A percentile compares a stretch with the other conserved stretches of the same genome.
Evolutionary conservation across 2,329 filamentous ascomycete genomes (phyloP).

Genomic region (Paecilomyces formosus): DNA sequence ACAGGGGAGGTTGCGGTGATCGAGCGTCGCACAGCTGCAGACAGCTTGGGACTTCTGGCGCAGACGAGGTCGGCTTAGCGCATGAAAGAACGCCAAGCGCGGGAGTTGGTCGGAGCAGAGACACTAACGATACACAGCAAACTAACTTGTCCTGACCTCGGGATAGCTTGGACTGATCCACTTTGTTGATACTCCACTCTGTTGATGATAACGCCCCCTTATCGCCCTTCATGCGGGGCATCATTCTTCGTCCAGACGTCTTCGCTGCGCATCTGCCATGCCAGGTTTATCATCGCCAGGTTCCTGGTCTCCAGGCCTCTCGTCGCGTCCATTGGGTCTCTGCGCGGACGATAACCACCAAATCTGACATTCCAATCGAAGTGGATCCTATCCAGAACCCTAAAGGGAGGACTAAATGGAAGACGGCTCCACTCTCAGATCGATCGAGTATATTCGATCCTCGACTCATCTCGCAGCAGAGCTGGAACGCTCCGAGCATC

Average conservation of each 20-base stretch:
- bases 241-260: not conserved
- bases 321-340: not conserved
- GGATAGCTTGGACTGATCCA: not conserved
- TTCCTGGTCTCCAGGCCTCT: not conserved
- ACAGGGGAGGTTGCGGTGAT: not conserved
- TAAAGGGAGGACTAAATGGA: not conserved
- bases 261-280: not conserved
- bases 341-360: not conserved
- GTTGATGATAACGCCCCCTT: not conserved
- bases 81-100: not conserved
- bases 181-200: not conserved
- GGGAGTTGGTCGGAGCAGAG: not conserved
- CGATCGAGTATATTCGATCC: not conserved
- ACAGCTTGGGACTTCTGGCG: not conserved
- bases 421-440: not conserved
- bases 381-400: not conserved
- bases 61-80: not conserved
- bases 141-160: not conserved
- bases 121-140: not conserved
- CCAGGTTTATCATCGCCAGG: not conserved
- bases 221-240: not conserved
- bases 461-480: not conserved
- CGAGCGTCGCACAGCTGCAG: not conserved
- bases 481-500: not conserved
- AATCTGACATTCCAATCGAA: not conserved